phyloP scores from a whole-genome alignment of 768 basidiomycete species.

The Boletus sp. region DNA sequence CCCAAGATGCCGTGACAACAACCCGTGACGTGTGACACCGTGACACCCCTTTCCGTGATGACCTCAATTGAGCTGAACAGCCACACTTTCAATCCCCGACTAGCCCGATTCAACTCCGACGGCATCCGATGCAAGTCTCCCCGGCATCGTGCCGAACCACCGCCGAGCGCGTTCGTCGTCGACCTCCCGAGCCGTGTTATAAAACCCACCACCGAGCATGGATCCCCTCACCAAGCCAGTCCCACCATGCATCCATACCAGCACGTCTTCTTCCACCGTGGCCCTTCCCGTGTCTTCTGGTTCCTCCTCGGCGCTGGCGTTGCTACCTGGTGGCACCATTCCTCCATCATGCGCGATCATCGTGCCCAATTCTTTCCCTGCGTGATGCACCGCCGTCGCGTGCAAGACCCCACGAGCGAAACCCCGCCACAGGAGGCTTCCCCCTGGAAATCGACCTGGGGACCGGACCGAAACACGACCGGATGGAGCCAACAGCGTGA shows the following conservation, averaged over 20 bases:
- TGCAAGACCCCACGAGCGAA: slow-evolving; percentile 4
- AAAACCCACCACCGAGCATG: slow-evolving; percentile 8
- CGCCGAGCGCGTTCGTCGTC: slow-evolving; percentile 29
- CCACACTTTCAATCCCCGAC: not conserved
- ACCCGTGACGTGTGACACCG: slow-evolving; percentile 2
- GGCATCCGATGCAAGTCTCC: slow-evolving; percentile 11
- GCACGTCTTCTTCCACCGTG: slow-evolving; percentile 27
- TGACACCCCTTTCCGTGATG: not conserved
- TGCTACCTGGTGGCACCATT: slow-evolving; percentile 38
- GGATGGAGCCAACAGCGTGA: slow-evolving; percentile 28
- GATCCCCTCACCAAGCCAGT: not conserved
- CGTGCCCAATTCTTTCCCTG: slow-evolving; percentile 32
- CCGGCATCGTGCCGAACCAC: slow-evolving; percentile 13
- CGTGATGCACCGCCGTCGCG: slow-evolving; percentile 25
- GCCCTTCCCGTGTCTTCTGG: slow-evolving; percentile 67
- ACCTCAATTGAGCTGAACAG: slow-evolving; percentile 11
- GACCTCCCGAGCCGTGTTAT: slow-evolving; percentile 8
- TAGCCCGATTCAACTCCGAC: slow-evolving; percentile 13
- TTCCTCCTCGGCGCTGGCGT: slow-evolving; percentile 58
- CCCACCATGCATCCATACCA: slow-evolving; percentile 24
- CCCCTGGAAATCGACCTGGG: slow-evolving; percentile 1
- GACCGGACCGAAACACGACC: not conserved
- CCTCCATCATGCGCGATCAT: slow-evolving; percentile 44
- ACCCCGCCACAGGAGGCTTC: slow-evolving; percentile 7
- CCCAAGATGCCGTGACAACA: slow-evolving; percentile 20